Evolutionary conservation across 306 rosid species (phyloP).

Genomic region (Medicago lupulina): DNA sequence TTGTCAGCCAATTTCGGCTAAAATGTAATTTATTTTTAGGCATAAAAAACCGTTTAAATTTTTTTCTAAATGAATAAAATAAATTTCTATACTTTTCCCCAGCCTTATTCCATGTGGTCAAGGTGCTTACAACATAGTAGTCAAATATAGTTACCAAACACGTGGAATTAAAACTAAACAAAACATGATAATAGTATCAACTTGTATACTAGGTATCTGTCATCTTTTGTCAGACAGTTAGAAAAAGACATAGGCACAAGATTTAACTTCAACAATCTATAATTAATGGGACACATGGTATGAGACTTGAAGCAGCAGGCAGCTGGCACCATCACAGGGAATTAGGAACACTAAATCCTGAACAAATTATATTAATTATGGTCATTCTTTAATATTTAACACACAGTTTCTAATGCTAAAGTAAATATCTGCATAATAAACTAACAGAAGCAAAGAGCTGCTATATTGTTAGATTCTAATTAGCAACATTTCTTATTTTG

Average conservation of each 20-base stretch:
- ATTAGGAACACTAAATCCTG: slow-evolving; percentile 35
- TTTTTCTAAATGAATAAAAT: too few species aligned
- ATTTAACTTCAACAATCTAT: slow-evolving; percentile 23
- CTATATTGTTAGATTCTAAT: slow-evolving; percentile 17
- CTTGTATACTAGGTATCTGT: slow-evolving; percentile 19
- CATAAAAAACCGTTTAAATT: too few species aligned
- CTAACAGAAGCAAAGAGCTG: slow-evolving; percentile 29
- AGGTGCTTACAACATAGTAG: too few species aligned
- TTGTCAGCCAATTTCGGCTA: too few species aligned
- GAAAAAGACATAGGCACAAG: slow-evolving; percentile 42
- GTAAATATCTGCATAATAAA: slow-evolving; percentile 42
- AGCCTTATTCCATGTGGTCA: too few species aligned
- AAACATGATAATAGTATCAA: background rate
- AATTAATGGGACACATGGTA: background rate
- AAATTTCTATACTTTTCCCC: too few species aligned
- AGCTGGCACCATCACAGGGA: slow-evolving; percentile 40
- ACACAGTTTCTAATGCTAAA: slow-evolving; percentile 28
- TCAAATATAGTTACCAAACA: too few species aligned
- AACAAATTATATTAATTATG: slow-evolving; percentile 31
- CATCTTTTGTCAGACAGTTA: slow-evolving; percentile 46
- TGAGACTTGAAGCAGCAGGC: slow-evolving; percentile 8
- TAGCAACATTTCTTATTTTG: slow-evolving; percentile 39
- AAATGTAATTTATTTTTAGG: too few species aligned
- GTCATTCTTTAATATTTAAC: slow-evolving; percentile 7
- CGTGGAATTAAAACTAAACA: too few species aligned